Evolutionary conservation across 23 red algal species (phyloP).

Genomic region (Gracilariopsis chorda): DNA sequence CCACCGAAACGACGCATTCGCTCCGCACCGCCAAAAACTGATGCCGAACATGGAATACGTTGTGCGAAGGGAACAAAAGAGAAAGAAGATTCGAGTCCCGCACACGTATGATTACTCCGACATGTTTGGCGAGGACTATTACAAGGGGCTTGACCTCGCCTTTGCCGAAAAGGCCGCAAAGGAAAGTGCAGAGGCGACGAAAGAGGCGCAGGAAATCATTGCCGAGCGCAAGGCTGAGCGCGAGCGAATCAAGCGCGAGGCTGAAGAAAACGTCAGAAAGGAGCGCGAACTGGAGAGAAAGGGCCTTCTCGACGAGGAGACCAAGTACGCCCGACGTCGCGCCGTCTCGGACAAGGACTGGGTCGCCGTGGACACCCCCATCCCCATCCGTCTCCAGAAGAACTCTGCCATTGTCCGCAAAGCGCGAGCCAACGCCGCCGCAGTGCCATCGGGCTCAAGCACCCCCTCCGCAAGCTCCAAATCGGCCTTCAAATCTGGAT

Average conservation of each 20-base stretch:
- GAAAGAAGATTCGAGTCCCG: slow-evolving; percentile 48
- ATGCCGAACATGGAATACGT: slow-evolving; percentile 47
- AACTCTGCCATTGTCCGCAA: background rate
- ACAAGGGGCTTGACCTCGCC: slow-evolving; percentile 16
- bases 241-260: background rate
- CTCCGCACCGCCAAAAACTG: background rate
- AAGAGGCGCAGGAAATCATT: slow-evolving; percentile 20
- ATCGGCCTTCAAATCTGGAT: background rate
- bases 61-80: slow-evolving; percentile 14
- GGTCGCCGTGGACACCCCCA: slow-evolving; percentile 39
- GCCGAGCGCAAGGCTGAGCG: slow-evolving; percentile 1
- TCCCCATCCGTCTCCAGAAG: slow-evolving; percentile 9
- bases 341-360: slow-evolving; percentile 18
- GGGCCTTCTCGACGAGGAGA: background rate
- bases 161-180: slow-evolving; percentile 3
- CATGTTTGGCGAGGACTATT: slow-evolving; percentile 59
- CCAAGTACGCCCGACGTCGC: slow-evolving; percentile 1
- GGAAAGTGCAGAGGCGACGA: slow-evolving; percentile 14
- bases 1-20: slow-evolving; percentile 17
- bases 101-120: slow-evolving; percentile 54
- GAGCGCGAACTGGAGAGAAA: slow-evolving; percentile 15
- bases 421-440: too few relatives aligned
- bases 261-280: slow-evolving; percentile 10
- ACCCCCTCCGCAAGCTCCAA: background rate
- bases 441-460: background rate